Percentiles rank a stretch among this genome's conserved stretches.
Conservation (phyloP, 163 green algal species). For the Chlamydomonas reinhardtii region DNA sequence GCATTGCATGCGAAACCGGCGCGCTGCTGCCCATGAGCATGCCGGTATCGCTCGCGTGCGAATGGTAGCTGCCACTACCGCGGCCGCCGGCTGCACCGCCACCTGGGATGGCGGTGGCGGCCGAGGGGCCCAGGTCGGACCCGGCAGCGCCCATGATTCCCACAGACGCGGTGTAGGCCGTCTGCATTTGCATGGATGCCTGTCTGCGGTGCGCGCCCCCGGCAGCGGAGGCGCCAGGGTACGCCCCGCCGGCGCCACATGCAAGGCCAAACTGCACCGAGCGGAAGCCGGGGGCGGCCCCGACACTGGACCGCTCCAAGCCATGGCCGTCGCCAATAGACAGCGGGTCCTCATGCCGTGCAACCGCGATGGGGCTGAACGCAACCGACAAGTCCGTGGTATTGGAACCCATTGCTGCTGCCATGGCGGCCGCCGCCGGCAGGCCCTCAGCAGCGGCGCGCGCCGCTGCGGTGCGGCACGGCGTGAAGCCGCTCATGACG, state of each 20-base stretch:
- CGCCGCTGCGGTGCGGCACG: constrained; percentile 17
- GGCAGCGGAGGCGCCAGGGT: background rate
- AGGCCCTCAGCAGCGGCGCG: constrained; percentile 26
- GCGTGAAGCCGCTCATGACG: constrained; percentile 48
- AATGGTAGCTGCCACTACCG: background rate
- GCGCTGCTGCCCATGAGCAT: background rate
- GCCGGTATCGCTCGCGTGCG: background rate
- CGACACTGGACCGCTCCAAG: too few species aligned
- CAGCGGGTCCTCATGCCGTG: background rate
- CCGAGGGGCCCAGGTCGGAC: background rate
- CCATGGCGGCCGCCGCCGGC: constrained; percentile 14
- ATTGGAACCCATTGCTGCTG: background rate
- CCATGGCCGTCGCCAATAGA: background rate
- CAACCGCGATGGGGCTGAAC: constrained; percentile 22
- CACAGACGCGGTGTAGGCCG: background rate
- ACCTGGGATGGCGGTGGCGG: background rate
- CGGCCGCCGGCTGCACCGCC: background rate
- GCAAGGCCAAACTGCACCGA: too few species aligned
- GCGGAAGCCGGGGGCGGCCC: too few species aligned
- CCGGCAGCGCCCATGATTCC: background rate
- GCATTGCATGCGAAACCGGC: too few species aligned
- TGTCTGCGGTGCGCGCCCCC: background rate
- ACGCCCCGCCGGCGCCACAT: background rate
- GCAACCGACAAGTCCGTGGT: background rate
- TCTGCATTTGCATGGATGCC: background rate